Evolutionary conservation across 768 basidiomycete genomes (phyloP).

Genomic region (Mycena crocata): DNA sequence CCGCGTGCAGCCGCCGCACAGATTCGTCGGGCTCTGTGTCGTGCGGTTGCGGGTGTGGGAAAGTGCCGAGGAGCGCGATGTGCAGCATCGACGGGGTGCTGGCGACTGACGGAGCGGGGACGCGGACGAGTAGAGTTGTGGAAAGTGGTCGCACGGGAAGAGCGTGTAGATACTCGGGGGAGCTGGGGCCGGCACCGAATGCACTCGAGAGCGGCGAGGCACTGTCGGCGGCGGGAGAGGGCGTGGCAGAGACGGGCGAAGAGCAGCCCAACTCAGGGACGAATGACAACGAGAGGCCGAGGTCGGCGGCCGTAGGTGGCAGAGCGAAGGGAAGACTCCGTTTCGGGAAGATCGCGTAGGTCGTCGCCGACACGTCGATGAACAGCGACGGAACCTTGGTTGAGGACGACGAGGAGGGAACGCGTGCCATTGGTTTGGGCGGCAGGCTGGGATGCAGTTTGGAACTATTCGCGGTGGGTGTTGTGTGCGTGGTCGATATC

Average conservation of each 20-base stretch:
- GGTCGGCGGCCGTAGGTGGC: constrained; percentile 46
- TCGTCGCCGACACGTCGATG: constrained; percentile 61
- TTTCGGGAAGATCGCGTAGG: constrained; percentile 62
- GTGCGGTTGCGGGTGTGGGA: too few species aligned
- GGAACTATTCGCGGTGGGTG: constrained; percentile 37
- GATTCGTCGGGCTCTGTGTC: constrained; percentile 40
- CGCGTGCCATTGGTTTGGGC: constrained; percentile 42
- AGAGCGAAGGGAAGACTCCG: constrained; percentile 55
- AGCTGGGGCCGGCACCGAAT: constrained; percentile 32
- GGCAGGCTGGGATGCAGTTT: constrained; percentile 45
- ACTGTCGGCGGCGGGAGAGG: constrained; percentile 15
- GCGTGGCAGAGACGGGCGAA: constrained; percentile 32
- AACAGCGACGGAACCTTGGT: constrained; percentile 43
- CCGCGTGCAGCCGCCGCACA: constrained; percentile 51
- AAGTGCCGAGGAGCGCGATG: constrained; percentile 68
- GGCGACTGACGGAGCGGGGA: constrained; percentile 57
- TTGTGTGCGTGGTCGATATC: constrained; percentile 17
- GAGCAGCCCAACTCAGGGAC: constrained; percentile 45
- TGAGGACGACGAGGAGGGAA: constrained; percentile 36
- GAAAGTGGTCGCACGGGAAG: constrained; percentile 64
- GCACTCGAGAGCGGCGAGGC: constrained; percentile 14
- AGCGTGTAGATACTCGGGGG: constrained; percentile 37
- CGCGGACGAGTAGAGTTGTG: constrained; percentile 69
- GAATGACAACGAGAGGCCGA: constrained; percentile 49
- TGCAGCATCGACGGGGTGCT: constrained; percentile 65